A percentile compares a stretch with the other conserved stretches of the same genome.
phyloP scores from a whole-genome alignment of 2,329 filamentous ascomycete species.

The Colletotrichum musicola region DNA sequence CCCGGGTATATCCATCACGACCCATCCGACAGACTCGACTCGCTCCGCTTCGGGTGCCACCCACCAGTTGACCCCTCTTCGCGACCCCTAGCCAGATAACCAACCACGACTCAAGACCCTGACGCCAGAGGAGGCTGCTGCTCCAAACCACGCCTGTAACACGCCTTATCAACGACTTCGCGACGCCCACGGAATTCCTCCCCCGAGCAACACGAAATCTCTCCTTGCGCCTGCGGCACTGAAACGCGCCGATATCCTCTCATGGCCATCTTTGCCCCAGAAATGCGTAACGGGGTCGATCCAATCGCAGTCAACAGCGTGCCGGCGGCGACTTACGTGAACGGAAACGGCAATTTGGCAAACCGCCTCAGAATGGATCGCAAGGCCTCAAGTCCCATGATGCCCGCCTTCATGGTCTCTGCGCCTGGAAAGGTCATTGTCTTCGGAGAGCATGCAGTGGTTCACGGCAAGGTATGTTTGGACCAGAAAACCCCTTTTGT shows the following conservation, averaged over 20 bases:
- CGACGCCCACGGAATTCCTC: conserved; percentile 4
- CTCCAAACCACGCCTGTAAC: conserved; percentile 2
- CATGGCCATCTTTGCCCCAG: conserved; percentile 45
- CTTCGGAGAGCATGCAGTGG: conserved; percentile 98
- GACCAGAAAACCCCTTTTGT: conserved; percentile 4
- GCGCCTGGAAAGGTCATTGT: conserved; percentile 98
- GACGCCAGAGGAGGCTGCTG: conserved; percentile 3
- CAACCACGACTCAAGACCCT: conserved; percentile 13
- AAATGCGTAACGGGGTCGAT: conserved; percentile 48
- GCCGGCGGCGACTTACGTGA: conserved; percentile 46
- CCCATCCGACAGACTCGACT: conserved; percentile 23
- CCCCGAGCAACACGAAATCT: conserved; percentile 41
- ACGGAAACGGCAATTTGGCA: conserved; percentile 50
- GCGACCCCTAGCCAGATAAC: conserved; percentile 5
- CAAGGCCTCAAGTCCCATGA: conserved; percentile 74
- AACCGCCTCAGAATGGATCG: conserved; percentile 59
- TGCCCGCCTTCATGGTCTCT: conserved; percentile 97
- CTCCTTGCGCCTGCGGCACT: conserved; percentile 34
- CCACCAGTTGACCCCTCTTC: conserved; percentile 36
- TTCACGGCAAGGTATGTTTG: conserved; percentile 84
- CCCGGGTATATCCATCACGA: conserved; percentile 3
- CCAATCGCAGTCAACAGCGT: conserved; percentile 43
- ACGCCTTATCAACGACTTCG: conserved; percentile 8
- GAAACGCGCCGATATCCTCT: conserved; percentile 36
- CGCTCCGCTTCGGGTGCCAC: conserved; percentile 27